These are phyloP conservation scores for Tilletia horrida DNA, from an alignment of 1,284 basidiomycete species.

Conservation along the genomic window DNA sequence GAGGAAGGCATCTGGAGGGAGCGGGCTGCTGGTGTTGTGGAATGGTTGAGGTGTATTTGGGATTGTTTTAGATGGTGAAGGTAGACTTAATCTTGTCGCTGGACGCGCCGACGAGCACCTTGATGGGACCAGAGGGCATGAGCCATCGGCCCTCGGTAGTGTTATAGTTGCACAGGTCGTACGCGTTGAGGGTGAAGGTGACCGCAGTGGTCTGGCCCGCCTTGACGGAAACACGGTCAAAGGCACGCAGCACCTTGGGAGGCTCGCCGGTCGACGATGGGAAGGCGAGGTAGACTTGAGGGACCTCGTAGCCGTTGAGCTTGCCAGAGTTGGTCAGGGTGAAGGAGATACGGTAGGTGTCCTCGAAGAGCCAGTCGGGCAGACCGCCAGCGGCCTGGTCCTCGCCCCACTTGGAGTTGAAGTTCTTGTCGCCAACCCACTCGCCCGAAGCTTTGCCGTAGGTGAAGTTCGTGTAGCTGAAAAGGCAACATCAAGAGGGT, in stretches of 20 bases:
- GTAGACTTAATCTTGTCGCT: conserved; percentile 33
- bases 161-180: conserved; percentile 41
- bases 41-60: no score
- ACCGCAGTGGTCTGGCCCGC: conserved; percentile 28
- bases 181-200: conserved; percentile 33
- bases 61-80: conserved; percentile 9
- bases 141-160: conserved; percentile 33
- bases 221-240: conserved; percentile 35
- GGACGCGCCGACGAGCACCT: conserved; percentile 36
- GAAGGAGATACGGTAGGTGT: conserved; percentile 36
- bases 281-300: conserved; percentile 45
- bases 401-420: conserved; percentile 18
- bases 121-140: conserved; percentile 34
- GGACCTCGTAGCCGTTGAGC: conserved; percentile 42
- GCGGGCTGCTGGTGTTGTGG: no score
- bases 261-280: conserved; percentile 39
- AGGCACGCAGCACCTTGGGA: conserved; percentile 43
- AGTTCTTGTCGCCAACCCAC: conserved; percentile 28
- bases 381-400: conserved; percentile 16
- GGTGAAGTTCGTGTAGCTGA: neutral
- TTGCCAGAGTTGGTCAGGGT: conserved; percentile 39
- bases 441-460: conserved; percentile 30
- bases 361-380: conserved; percentile 43
- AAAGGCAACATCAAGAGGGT: neutral
- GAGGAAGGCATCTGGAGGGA: no score